phyloP scores from a whole-genome alignment of 1,139 yeast genomes.

The Candida sp. region DNA sequence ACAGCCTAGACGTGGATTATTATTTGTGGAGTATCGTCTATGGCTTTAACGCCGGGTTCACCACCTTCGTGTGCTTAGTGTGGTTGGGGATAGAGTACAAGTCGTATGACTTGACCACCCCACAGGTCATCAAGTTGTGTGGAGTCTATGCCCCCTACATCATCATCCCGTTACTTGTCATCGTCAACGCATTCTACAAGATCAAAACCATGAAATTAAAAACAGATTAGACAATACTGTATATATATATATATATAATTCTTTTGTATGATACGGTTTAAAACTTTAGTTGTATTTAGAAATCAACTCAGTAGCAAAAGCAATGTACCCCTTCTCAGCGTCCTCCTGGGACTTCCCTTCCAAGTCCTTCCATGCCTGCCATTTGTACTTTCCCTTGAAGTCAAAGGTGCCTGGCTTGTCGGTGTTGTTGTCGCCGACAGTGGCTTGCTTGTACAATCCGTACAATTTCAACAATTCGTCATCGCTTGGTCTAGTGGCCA shows the following conservation, averaged over 20 bases:
- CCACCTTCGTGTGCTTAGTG: conserved; percentile 68
- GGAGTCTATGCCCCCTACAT: conserved; percentile 70
- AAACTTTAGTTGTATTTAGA: conserved; percentile 41
- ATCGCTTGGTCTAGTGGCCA: conserved; percentile 80
- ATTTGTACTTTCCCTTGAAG: conserved; percentile 94
- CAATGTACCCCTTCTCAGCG: conserved; percentile 89
- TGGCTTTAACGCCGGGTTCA: conserved; percentile 77
- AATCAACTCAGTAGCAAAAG: conserved; percentile 68
- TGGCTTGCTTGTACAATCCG: conserved; percentile 96
- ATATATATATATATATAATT: conserved; percentile 1
- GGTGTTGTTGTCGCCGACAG: conserved; percentile 92
- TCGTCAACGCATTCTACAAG: conserved; percentile 40
- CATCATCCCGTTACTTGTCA: conserved; percentile 61
- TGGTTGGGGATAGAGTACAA: conserved; percentile 36
- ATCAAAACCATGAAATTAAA: conserved; percentile 1
- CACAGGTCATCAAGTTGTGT: conserved; percentile 46
- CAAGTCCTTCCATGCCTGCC: conserved; percentile 94
- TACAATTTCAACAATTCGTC: conserved; percentile 85
- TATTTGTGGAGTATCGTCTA: conserved; percentile 59
- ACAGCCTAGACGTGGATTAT: conserved; percentile 34
- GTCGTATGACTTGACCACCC: conserved; percentile 30
- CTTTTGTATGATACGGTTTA: background rate
- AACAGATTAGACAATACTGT: background rate
- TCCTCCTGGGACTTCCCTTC: conserved; percentile 89
- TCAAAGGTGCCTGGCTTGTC: conserved; percentile 88